These are phyloP conservation scores for Erigeron canadensis DNA, from an alignment of 129 eudicot species.

Conservation along the genomic window DNA sequence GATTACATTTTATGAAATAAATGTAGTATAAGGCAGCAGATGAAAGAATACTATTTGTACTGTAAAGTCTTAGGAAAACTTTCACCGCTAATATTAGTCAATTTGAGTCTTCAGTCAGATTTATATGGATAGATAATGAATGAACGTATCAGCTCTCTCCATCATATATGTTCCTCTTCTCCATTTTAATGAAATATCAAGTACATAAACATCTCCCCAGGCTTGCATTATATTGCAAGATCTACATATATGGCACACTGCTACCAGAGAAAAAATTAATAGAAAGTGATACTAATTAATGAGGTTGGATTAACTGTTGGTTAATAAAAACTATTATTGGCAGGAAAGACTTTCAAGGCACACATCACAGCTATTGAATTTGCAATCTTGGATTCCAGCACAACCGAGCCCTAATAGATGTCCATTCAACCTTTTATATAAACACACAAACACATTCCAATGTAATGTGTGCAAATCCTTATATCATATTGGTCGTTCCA, in stretches of 20 bases:
- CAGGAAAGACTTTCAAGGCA: too few relatives aligned
- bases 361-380: too few relatives aligned
- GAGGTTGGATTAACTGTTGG: too few relatives aligned
- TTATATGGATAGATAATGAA: neutral
- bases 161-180: neutral
- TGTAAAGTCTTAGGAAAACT: neutral
- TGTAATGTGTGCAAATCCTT: too few relatives aligned
- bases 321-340: too few relatives aligned
- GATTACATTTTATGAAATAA: conserved; percentile 3
- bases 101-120: neutral
- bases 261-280: too few relatives aligned
- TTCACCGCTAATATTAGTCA: neutral
- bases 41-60: neutral
- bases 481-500: too few relatives aligned
- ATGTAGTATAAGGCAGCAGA: neutral
- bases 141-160: neutral
- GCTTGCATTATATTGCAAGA: neutral
- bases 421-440: too few relatives aligned
- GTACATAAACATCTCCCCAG: neutral
- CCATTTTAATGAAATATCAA: neutral
- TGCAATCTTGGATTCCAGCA: too few relatives aligned
- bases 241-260: neutral
- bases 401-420: too few relatives aligned
- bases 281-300: too few relatives aligned
- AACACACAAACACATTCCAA: too few relatives aligned